A percentile compares a stretch with the other conserved stretches of the same genome.
Evolutionary conservation across 371 early-diverging fungal genomes (phyloP).

Genomic region (Lichtheimia ornata): DNA sequence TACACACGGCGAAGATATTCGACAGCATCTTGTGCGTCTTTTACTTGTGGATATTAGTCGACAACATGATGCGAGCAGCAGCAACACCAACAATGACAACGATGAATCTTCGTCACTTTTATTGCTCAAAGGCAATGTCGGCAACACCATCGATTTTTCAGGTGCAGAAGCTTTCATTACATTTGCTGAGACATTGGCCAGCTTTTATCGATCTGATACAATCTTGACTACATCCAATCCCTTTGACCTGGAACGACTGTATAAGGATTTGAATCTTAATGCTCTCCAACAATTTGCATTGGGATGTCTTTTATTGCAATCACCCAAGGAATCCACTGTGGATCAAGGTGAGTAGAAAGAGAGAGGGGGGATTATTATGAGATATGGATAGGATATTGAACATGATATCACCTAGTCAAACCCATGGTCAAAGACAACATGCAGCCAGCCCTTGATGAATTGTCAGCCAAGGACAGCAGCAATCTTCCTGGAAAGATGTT

Average conservation of each 20-base stretch:
- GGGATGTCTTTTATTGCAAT: constrained; percentile 44
- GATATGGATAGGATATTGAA: background rate
- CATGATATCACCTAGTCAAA: background rate
- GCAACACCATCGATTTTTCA: constrained; percentile 21
- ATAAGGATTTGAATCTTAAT: constrained; percentile 40
- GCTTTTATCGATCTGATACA: constrained; percentile 47
- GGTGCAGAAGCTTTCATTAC: constrained; percentile 37
- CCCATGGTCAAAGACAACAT: constrained; percentile 12
- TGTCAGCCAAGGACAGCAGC: background rate
- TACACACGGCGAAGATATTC: constrained; percentile 58
- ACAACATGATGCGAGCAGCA: constrained; percentile 7
- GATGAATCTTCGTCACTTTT: constrained; percentile 37
- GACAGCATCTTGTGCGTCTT: constrained; percentile 56
- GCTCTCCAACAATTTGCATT: constrained; percentile 48
- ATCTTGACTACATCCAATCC: background rate
- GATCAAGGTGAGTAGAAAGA: constrained; percentile 52
- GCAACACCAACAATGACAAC: constrained; percentile 11
- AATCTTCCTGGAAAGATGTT: constrained; percentile 20
- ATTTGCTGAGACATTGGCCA: constrained; percentile 47
- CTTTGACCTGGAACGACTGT: constrained; percentile 42
- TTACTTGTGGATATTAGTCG: constrained; percentile 47
- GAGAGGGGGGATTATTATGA: background rate
- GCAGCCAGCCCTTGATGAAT: constrained; percentile 3
- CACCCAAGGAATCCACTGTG: constrained; percentile 35
- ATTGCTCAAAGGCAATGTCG: constrained; percentile 53